Conservation (phyloP, 73 alveolate species). For the Uronychia setigera region DNA sequence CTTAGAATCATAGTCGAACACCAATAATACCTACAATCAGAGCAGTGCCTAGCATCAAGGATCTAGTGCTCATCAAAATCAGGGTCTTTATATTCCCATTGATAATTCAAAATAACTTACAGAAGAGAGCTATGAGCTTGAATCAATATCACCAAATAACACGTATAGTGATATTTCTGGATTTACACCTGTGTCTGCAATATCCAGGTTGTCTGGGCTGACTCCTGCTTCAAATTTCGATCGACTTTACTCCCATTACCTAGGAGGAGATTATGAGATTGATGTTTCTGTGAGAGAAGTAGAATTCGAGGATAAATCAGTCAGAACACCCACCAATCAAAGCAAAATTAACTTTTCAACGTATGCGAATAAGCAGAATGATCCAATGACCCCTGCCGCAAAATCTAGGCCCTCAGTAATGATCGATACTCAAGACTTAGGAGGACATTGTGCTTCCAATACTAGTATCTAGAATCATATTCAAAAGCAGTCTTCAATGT, state of each 20-base stretch:
- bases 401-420: no score
- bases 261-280: neutral
- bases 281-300: neutral
- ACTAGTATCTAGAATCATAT: no score
- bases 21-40: no score
- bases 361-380: neutral
- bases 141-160: neutral
- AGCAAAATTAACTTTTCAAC: neutral
- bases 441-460: no score
- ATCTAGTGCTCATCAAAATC: no score
- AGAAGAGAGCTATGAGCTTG: neutral
- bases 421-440: neutral
- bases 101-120: neutral
- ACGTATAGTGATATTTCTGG: neutral
- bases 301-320: neutral
- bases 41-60: no score
- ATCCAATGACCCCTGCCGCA: no score
- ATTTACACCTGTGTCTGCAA: neutral
- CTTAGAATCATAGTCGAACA: no score
- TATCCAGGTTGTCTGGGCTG: neutral
- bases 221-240: neutral
- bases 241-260: neutral
- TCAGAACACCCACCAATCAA: neutral
- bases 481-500: no score
- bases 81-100: neutral